These are phyloP conservation scores for Ampelocalamus luodianensis DNA, from an alignment of 176 grass and related monocot species.

Conservation along the genomic window DNA sequence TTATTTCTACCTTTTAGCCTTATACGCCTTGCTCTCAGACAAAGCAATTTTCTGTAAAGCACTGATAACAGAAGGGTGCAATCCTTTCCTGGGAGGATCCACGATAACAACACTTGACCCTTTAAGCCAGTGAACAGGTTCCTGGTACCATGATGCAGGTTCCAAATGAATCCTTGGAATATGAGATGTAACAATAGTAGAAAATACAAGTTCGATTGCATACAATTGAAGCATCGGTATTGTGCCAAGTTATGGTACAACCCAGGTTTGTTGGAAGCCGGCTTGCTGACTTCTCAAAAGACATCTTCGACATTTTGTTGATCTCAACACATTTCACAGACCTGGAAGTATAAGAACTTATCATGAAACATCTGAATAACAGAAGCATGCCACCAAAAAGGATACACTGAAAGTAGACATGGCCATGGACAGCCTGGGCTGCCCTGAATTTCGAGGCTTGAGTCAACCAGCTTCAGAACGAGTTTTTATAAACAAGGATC, in stretches of 20 bases:
- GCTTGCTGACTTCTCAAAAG: slow-evolving; percentile 87
- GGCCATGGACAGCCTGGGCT: neutral
- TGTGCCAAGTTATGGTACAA: slow-evolving; percentile 92
- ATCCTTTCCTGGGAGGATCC: slow-evolving; percentile 98
- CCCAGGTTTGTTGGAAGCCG: slow-evolving; percentile 73
- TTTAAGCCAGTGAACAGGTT: slow-evolving; percentile 85
- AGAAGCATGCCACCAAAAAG: slow-evolving; percentile 20
- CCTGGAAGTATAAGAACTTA: slow-evolving; percentile 51
- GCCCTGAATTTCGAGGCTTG: neutral
- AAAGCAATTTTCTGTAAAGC: slow-evolving; percentile 77
- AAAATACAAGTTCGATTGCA: slow-evolving; percentile 45
- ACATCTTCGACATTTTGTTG: slow-evolving; percentile 88
- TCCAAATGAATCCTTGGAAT: slow-evolving; percentile 40
- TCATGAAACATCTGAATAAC: slow-evolving; percentile 36
- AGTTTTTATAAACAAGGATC: too few species aligned
- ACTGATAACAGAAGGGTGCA: slow-evolving; percentile 77
- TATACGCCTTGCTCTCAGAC: slow-evolving; percentile 58
- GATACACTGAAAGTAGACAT: slow-evolving; percentile 24
- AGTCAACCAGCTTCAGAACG: neutral
- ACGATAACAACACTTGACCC: slow-evolving; percentile 84
- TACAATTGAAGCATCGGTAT: slow-evolving; percentile 94
- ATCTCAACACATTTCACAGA: slow-evolving; percentile 99
- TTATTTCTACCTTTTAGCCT: slow-evolving; percentile 65
- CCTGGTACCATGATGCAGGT: slow-evolving; percentile 59
- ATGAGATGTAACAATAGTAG: slow-evolving; percentile 31